Percentiles rank a stretch among this genome's conserved stretches.
Conservation (phyloP, 2,329 filamentous ascomycete genomes). For the Trichoderma sp. region DNA sequence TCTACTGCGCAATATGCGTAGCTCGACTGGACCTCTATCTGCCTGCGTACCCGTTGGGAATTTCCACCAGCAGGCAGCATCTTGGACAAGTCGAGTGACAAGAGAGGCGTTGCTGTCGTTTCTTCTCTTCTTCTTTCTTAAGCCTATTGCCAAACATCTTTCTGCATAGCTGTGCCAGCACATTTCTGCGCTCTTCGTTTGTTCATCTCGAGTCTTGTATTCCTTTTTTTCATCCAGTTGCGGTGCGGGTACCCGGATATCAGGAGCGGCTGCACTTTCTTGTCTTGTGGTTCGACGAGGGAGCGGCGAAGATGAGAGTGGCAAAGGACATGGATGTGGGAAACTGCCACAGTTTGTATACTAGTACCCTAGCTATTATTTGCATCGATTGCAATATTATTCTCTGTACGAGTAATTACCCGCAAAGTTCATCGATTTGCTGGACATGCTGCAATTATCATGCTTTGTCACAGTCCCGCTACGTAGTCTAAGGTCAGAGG, state of each 20-base stretch:
- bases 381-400: not conserved
- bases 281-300: not conserved
- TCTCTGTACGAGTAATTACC: not conserved
- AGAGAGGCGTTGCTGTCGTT: not conserved
- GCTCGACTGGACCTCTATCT: not conserved
- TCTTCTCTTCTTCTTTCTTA: too few relatives aligned
- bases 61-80: not conserved
- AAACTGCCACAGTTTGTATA: conserved; percentile 20
- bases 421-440: not conserved
- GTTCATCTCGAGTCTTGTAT: not conserved
- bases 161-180: conserved; percentile 11
- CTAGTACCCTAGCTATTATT: conserved; percentile 5
- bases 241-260: not conserved
- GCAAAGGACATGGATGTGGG: conserved; percentile 11
- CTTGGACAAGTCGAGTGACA: conserved; percentile 13
- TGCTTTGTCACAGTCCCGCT: too few relatives aligned
- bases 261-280: not conserved
- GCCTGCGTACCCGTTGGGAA: not conserved
- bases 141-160: not conserved
- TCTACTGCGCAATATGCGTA: conserved; percentile 13
- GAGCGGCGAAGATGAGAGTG: not conserved
- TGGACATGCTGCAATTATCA: too few relatives aligned
- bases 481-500: too few relatives aligned
- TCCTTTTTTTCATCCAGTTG: not conserved
- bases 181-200: not conserved